phyloP scores from a whole-genome alignment of 2,329 filamentous ascomycete genomes.

The Fusarium humuli region DNA sequence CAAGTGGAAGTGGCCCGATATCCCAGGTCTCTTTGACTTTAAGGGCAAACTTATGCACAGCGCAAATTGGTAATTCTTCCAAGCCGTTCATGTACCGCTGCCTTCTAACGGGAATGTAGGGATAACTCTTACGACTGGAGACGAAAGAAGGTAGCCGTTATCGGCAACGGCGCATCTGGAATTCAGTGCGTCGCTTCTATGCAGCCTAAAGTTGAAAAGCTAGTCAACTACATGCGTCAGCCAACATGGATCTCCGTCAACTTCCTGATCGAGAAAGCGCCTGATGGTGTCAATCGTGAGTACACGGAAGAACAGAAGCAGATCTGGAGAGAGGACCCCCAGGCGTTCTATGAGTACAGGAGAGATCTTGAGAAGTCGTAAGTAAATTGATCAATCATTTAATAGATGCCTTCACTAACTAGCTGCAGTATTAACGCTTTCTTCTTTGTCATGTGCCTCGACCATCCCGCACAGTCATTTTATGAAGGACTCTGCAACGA shows the following conservation, averaged over 20 bases:
- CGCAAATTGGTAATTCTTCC: background rate
- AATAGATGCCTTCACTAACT: background rate
- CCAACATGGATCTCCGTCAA: conserved; percentile 14
- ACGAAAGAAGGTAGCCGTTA: conserved; percentile 6
- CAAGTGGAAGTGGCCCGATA: conserved; percentile 19
- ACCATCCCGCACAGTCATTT: conserved; percentile 1
- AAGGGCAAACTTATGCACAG: conserved; percentile 9
- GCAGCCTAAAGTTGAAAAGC: conserved; percentile 1
- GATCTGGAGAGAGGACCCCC: background rate
- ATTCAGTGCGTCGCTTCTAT: conserved; percentile 4
- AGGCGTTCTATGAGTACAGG: background rate
- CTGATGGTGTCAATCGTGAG: background rate
- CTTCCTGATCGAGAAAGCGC: conserved; percentile 3
- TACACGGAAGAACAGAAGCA: conserved; percentile 10
- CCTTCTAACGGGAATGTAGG: background rate
- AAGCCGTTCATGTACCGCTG: accelerated
- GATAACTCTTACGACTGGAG: conserved; percentile 1
- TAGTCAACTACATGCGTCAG: conserved; percentile 11
- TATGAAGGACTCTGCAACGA: conserved; percentile 8
- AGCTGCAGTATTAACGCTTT: background rate
- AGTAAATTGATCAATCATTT: background rate
- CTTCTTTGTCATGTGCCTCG: conserved; percentile 16
- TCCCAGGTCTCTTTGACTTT: conserved; percentile 12
- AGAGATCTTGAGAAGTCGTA: conserved; percentile 8
- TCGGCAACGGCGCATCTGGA: conserved; percentile 6